phyloP scores from a whole-genome alignment of 169 alveolate genomes.

The Plasmodium vivax region DNA sequence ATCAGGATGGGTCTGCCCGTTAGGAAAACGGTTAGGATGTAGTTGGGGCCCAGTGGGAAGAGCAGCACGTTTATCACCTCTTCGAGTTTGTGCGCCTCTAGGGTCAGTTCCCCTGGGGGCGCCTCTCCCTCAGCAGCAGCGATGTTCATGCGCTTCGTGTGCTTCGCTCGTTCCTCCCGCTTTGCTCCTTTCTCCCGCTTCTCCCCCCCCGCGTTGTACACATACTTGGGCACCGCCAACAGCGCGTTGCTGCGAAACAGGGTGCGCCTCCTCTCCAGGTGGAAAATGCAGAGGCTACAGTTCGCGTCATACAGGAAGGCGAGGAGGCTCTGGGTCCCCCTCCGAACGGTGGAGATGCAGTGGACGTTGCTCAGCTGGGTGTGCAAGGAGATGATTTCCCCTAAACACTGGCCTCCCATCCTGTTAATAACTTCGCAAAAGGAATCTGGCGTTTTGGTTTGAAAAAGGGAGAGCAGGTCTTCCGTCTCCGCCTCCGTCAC shows the following conservation, averaged over 20 bases:
- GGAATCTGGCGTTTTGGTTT: neutral
- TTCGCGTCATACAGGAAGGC: neutral
- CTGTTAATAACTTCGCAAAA: slow-evolving; percentile 10
- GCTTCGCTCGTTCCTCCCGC: neutral
- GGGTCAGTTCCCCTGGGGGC: neutral
- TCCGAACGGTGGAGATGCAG: slow-evolving; percentile 16
- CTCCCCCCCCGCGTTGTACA: neutral
- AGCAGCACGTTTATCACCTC: slow-evolving; percentile 33
- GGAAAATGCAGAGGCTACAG: slow-evolving; percentile 4
- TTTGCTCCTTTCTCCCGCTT: neutral
- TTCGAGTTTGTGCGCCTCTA: slow-evolving; percentile 6
- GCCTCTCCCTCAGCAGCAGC: neutral
- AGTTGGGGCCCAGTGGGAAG: slow-evolving; percentile 24
- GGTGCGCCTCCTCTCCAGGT: neutral
- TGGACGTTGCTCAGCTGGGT: neutral
- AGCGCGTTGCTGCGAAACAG: slow-evolving; percentile 19
- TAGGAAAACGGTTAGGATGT: slow-evolving; percentile 29
- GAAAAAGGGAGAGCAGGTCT: neutral
- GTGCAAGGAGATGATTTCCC: neutral
- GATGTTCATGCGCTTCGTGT: neutral
- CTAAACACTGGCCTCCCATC: neutral
- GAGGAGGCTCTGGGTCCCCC: neutral
- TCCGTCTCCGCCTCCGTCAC: neutral
- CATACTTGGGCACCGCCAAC: slow-evolving; percentile 25
- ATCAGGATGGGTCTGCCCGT: slow-evolving; percentile 66